Evolutionary conservation across 176 grass and related monocot species (phyloP).

Genomic region (Eleusine coracana): DNA sequence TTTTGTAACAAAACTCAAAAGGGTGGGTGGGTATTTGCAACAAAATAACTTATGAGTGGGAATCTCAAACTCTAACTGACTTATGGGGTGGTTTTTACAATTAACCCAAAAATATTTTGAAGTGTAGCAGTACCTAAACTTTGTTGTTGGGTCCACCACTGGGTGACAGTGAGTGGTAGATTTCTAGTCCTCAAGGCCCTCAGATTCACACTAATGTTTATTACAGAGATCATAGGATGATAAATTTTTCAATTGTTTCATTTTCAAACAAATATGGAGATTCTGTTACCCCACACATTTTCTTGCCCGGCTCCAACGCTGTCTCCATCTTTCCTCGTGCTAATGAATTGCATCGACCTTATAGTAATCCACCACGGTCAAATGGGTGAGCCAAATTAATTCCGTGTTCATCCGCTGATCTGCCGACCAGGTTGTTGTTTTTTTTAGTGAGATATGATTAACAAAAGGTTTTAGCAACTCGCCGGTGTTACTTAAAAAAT

Average conservation of each 20-base stretch:
- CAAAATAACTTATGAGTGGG: too few species aligned
- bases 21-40: too few species aligned
- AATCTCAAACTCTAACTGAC: too few species aligned
- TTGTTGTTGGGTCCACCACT: too few species aligned
- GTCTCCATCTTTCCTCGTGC: neutral
- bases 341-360: neutral
- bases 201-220: neutral
- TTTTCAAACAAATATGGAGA: conserved; percentile 17
- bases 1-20: too few species aligned
- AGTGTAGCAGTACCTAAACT: too few species aligned
- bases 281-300: neutral
- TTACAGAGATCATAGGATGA: neutral
- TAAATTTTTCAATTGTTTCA: conserved; percentile 30
- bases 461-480: neutral
- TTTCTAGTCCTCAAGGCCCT: neutral
- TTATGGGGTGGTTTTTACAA: too few species aligned
- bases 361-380: neutral
- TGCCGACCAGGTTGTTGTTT: neutral
- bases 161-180: neutral
- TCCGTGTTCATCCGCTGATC: neutral
- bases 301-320: neutral
- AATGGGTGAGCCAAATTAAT: neutral
- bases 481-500: neutral
- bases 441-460: neutral
- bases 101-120: too few species aligned